Percentiles rank a stretch among this genome's conserved stretches.
Evolutionary conservation across 331 rosid species (phyloP).

Genomic region (Telfairia occidentalis): DNA sequence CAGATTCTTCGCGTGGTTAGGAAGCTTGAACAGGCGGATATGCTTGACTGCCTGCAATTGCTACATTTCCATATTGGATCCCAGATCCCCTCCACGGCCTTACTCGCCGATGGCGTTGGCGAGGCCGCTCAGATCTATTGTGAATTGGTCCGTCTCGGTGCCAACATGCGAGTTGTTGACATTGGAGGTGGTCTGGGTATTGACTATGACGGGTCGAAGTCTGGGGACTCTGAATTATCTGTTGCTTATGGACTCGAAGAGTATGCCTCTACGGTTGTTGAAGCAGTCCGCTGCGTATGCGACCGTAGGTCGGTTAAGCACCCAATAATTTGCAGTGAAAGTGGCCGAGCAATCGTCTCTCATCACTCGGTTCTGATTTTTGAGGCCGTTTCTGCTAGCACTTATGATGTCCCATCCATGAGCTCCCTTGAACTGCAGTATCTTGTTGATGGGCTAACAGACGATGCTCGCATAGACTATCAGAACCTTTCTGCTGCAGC

Average conservation of each 20-base stretch:
- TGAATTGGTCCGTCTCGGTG: conserved; percentile 80
- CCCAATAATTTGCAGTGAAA: conserved; percentile 69
- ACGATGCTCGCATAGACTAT: conserved; percentile 52
- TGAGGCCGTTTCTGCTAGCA: conserved; percentile 43
- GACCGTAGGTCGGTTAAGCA: conserved; percentile 51
- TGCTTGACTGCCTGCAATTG: conserved; percentile 85
- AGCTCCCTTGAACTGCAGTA: conserved; percentile 32
- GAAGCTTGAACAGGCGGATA: conserved; percentile 51
- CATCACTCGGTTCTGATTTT: conserved; percentile 69
- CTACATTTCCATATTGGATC: conserved; percentile 99
- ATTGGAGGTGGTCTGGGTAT: conserved; percentile 96
- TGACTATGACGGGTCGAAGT: conserved; percentile 85
- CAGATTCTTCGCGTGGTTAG: conserved; percentile 77
- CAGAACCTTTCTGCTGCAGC: conserved; percentile 38
- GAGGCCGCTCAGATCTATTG: conserved; percentile 96
- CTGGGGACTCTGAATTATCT: conserved; percentile 59
- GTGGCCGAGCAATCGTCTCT: conserved; percentile 75
- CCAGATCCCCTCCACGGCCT: conserved; percentile 66
- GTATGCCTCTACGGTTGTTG: conserved; percentile 74
- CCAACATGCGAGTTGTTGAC: conserved; percentile 67
- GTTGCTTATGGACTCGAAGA: conserved; percentile 63
- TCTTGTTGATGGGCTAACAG: conserved; percentile 44
- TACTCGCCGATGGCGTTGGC: conserved; percentile 65
- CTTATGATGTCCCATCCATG: conserved; percentile 24
- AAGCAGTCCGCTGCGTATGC: conserved; percentile 34